These are phyloP conservation scores for Pestalotiopsis sp. DNA, from an alignment of 2,329 filamentous ascomycete species.

Conservation along the genomic window DNA sequence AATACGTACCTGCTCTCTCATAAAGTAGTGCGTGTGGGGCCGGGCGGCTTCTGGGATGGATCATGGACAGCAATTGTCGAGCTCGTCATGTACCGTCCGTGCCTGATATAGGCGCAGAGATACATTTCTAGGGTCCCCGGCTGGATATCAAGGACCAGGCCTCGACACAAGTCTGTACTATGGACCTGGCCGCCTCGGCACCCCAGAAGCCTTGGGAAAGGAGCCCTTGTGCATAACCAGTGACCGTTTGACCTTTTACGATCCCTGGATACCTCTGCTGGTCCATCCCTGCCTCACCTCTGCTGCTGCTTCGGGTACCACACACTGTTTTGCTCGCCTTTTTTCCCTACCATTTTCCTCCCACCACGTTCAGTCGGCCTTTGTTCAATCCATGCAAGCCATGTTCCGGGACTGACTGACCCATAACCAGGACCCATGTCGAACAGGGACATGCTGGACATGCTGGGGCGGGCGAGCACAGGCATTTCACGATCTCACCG, in stretches of 20 bases:
- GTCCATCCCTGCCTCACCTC: slow-evolving; percentile 28
- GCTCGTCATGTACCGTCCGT: background rate
- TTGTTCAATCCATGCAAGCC: slow-evolving; percentile 21
- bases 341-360: slow-evolving; percentile 12
- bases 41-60: background rate
- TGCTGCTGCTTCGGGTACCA: slow-evolving; percentile 22
- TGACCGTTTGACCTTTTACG: slow-evolving; percentile 42
- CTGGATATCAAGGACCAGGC: background rate
- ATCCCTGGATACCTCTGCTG: slow-evolving; percentile 31
- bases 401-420: slow-evolving; percentile 15
- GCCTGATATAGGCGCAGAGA: background rate
- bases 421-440: slow-evolving; percentile 20
- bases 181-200: slow-evolving; percentile 4
- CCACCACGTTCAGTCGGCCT: slow-evolving; percentile 30
- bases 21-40: background rate
- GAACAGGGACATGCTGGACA: slow-evolving; percentile 27
- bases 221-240: slow-evolving; percentile 23
- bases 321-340: background rate
- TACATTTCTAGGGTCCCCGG: background rate
- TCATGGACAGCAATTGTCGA: background rate
- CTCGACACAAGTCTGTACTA: slow-evolving; percentile 1
- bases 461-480: slow-evolving; percentile 27
- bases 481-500: slow-evolving; percentile 31
- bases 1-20: background rate
- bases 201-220: background rate